phyloP scores from a whole-genome alignment of 306 rosid genomes.

The Fragaria vesca region DNA sequence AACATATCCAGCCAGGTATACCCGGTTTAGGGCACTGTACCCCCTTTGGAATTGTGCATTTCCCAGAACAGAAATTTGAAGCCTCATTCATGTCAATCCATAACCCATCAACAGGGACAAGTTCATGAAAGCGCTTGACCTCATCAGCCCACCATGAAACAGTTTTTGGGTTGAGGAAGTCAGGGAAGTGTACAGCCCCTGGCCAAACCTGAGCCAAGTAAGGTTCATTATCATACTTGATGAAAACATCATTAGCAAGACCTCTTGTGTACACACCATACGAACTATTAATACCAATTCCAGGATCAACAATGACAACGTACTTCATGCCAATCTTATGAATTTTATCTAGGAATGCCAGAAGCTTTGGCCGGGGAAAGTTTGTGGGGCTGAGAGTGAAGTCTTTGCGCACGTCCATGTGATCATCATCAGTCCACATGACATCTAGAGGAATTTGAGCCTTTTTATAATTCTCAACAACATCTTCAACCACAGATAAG shows the following conservation, averaged over 20 bases:
- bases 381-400: conserved; percentile 68
- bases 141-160: conserved; percentile 94
- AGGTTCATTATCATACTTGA: conserved; percentile 82
- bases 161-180: conserved; percentile 87
- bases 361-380: conserved; percentile 79
- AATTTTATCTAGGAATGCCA: conserved; percentile 75
- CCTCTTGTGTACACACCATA: conserved; percentile 87
- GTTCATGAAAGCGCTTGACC: conserved; percentile 86
- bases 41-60: conserved; percentile 74
- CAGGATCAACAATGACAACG: conserved; percentile 86
- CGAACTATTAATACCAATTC: conserved; percentile 65
- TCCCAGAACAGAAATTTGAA: conserved; percentile 88
- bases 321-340: conserved; percentile 90
- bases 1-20: conserved; percentile 87
- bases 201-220: conserved; percentile 98
- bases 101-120: conserved; percentile 87
- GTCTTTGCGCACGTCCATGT: conserved; percentile 88
- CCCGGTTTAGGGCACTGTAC: conserved; percentile 57
- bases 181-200: conserved; percentile 90
- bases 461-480: conserved; percentile 79
- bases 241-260: conserved; percentile 71
- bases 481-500: conserved; percentile 90
- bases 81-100: conserved; percentile 99
- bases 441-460: conserved; percentile 93
- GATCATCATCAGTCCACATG: conserved; percentile 96